phyloP scores from a whole-genome alignment of 139 green algal species.

The Pseudopediastrum boryanum region DNA sequence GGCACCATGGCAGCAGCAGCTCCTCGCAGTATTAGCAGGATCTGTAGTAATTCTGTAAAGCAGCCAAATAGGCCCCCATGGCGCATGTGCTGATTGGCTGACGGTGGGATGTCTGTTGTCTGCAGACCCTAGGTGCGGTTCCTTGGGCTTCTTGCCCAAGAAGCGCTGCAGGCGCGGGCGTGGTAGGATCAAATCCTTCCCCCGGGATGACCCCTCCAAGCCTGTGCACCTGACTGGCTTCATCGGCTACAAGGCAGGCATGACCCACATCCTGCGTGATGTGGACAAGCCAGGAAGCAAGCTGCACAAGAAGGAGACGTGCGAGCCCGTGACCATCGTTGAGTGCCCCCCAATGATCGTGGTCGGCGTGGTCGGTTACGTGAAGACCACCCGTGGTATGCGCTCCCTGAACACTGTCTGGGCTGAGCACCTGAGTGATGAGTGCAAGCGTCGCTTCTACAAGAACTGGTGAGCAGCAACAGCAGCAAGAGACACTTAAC shows the following conservation, averaged over 20 bases:
- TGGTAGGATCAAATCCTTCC: conserved; percentile 97
- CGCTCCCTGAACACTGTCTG: conserved; percentile 95
- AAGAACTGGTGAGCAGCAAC: conserved; percentile 90
- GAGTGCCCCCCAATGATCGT: conserved; percentile 97
- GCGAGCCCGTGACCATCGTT: conserved; percentile 97
- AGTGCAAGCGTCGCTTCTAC: conserved; percentile 92
- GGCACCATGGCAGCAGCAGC: no score
- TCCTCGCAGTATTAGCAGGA: no score
- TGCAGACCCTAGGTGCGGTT: conserved; percentile 93
- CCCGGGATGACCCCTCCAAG: conserved; percentile 90
- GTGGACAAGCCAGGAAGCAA: conserved; percentile 99
- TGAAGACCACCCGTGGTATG: conserved; percentile 92
- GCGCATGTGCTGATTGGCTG: no score
- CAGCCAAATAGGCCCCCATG: no score
- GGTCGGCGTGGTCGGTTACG: conserved; percentile 97
- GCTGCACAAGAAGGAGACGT: conserved; percentile 99
- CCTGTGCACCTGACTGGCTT: conserved; percentile 95
- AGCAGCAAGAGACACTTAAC: not conserved
- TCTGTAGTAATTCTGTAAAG: no score
- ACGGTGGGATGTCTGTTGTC: no score
- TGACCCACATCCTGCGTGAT: conserved; percentile 98
- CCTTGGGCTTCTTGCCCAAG: conserved; percentile 98
- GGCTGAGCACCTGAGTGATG: conserved; percentile 96
- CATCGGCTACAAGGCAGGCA: conserved; percentile 94
- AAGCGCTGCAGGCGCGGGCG: conserved; percentile 94